Conservation (phyloP, 352 stramenopile species). For the Phytophthora citricola region DNA sequence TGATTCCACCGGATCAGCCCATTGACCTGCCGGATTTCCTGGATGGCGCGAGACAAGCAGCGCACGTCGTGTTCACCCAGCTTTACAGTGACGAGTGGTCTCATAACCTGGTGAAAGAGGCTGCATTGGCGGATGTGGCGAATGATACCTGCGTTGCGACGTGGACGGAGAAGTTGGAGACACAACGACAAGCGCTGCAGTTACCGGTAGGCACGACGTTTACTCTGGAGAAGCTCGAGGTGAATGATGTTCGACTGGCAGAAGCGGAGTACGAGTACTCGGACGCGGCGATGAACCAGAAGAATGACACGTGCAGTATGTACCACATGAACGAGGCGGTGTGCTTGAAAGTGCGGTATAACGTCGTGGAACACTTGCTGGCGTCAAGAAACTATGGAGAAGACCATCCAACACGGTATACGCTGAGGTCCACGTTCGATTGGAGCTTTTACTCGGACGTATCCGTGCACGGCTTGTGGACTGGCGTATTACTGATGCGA, state of each 20-base stretch:
- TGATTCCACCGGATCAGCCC: conserved; percentile 47
- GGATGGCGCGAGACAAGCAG: conserved; percentile 41
- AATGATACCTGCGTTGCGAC: conserved; percentile 22
- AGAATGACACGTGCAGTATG: conserved; percentile 38
- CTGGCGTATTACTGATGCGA: conserved; percentile 44
- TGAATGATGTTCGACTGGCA: conserved; percentile 32
- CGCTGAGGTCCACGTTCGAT: conserved; percentile 40
- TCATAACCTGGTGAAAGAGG: conserved; percentile 6
- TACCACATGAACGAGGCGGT: conserved; percentile 54
- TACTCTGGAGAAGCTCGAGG: conserved; percentile 37
- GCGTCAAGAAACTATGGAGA: conserved; percentile 18
- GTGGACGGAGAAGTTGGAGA: conserved; percentile 35
- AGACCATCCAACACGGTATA: conserved; percentile 20
- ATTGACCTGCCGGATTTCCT: conserved; percentile 54
- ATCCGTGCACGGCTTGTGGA: conserved; percentile 44
- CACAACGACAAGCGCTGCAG: conserved; percentile 26
- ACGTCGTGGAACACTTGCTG: conserved; percentile 40
- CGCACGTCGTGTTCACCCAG: conserved; percentile 26
- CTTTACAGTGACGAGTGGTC: conserved; percentile 24
- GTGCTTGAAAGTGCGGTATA: conserved; percentile 47
- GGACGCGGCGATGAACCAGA: conserved; percentile 23
- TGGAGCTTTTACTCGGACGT: conserved; percentile 60
- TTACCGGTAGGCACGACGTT: conserved; percentile 27
- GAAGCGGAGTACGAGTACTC: conserved; percentile 48
- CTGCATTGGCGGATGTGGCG: conserved; percentile 25